Evolutionary conservation across 169 alveolate genomes (phyloP).

Genomic region (Eimeria acervulina): DNA sequence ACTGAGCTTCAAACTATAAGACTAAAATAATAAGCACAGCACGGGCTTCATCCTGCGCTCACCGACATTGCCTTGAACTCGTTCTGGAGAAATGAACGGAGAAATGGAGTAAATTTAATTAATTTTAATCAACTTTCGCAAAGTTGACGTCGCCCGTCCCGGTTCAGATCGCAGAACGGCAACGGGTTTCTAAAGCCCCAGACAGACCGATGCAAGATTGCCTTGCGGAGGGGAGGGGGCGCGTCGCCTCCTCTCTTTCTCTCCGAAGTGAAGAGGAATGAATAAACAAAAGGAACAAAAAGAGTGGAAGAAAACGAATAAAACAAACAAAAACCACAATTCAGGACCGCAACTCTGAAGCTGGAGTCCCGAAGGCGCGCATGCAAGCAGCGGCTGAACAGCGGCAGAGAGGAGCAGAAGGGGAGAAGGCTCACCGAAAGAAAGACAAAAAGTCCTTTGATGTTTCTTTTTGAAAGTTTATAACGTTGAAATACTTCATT

Average conservation of each 20-base stretch:
- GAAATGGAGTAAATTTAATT: no score
- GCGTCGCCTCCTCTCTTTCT: not conserved
- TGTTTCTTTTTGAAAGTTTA: no score
- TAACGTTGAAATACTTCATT: no score
- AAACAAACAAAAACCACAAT: not conserved
- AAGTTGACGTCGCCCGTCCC: no score
- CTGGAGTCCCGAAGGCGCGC: not conserved
- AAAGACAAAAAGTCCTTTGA: not conserved
- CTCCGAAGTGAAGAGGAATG: not conserved
- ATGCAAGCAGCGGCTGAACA: not conserved
- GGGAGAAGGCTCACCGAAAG: not conserved
- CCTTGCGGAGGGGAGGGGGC: not conserved
- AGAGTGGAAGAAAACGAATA: not conserved
- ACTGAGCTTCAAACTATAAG: no score
- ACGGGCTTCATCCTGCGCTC: no score
- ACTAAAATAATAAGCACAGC: no score
- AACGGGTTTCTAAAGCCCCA: not conserved
- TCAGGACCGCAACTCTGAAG: not conserved
- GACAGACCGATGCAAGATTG: not conserved
- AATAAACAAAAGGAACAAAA: not conserved
- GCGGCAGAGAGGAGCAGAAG: not conserved
- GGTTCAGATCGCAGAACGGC: not conserved
- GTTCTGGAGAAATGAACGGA: not conserved
- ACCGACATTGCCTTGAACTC: conserved; percentile 22
- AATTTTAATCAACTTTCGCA: not conserved